Evolutionary conservation across 148 eudicot genomes (phyloP).

Genomic region (Amaranthus palmeri): DNA sequence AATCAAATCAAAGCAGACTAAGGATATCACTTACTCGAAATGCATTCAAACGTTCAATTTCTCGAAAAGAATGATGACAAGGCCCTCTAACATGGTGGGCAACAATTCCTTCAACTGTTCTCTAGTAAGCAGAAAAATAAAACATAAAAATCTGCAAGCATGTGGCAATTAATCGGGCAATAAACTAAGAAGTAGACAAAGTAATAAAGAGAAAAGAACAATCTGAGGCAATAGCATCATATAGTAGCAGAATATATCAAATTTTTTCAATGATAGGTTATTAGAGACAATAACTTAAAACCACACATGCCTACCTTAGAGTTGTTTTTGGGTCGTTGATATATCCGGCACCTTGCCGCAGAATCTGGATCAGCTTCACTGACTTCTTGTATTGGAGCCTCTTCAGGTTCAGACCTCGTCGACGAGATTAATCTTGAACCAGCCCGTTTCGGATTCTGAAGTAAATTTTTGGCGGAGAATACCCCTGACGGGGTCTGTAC

Average conservation of each 20-base stretch:
- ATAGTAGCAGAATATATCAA: not conserved
- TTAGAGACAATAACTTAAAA: not conserved
- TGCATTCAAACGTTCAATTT: constrained; percentile 56
- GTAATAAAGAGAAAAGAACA: not conserved
- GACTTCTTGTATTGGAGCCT: constrained; percentile 33
- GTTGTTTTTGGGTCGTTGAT: constrained; percentile 41
- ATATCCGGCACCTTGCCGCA: constrained; percentile 85
- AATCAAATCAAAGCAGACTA: constrained; percentile 2
- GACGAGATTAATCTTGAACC: constrained; percentile 88
- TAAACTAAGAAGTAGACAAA: not conserved
- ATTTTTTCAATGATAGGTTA: not conserved
- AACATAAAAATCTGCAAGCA: constrained; percentile 9
- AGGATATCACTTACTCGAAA: constrained; percentile 44
- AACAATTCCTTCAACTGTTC: constrained; percentile 57
- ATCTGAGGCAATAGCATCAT: not conserved
- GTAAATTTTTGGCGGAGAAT: constrained; percentile 74
- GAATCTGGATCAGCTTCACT: constrained; percentile 68
- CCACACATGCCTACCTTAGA: constrained; percentile 26
- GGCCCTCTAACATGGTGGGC: constrained; percentile 64
- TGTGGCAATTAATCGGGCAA: not conserved
- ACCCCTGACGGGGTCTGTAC: constrained; percentile 81
- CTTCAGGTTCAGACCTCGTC: constrained; percentile 53
- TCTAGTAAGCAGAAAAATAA: constrained; percentile 34
- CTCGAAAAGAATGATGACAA: constrained; percentile 59
- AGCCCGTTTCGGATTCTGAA: constrained; percentile 50